A percentile compares a stretch with the other conserved stretches of the same genome.
Evolutionary conservation across 306 rosid species (phyloP).

Genomic region (Medicago arabica): DNA sequence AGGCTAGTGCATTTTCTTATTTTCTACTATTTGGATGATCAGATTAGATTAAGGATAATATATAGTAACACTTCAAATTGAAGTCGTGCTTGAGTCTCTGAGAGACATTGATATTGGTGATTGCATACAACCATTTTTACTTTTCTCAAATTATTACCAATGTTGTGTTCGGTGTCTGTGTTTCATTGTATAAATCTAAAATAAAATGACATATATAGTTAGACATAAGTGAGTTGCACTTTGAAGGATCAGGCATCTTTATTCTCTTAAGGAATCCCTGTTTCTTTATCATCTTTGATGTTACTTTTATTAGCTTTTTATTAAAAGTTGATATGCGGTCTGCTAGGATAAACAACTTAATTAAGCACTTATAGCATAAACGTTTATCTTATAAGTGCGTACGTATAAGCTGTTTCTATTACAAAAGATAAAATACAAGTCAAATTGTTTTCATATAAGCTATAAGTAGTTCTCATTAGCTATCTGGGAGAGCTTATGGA

Average conservation of each 20-base stretch:
- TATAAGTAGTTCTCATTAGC: too few relatives aligned
- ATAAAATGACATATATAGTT: background rate
- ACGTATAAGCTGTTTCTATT: too few relatives aligned
- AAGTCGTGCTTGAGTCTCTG: background rate
- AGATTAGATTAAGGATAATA: background rate
- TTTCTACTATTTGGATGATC: background rate
- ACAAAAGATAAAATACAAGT: too few relatives aligned
- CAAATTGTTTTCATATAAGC: too few relatives aligned
- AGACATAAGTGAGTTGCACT: conserved; percentile 10
- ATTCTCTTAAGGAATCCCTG: background rate
- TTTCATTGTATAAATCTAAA: background rate
- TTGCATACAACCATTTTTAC: background rate
- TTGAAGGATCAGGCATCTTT: background rate
- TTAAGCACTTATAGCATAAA: too few relatives aligned
- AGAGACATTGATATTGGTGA: background rate
- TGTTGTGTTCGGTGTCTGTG: background rate
- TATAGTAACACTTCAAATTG: background rate
- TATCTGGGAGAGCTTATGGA: too few relatives aligned
- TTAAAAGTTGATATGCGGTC: background rate
- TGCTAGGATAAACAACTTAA: too few relatives aligned
- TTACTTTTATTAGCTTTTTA: background rate
- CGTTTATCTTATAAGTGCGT: too few relatives aligned
- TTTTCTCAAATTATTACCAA: background rate
- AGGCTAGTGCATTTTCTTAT: background rate
- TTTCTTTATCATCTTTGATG: background rate